Percentiles rank a stretch among this genome's conserved stretches.
phyloP scores from a whole-genome alignment of 1,284 basidiomycete species.

The Microbotryum silenes-acaulis region DNA sequence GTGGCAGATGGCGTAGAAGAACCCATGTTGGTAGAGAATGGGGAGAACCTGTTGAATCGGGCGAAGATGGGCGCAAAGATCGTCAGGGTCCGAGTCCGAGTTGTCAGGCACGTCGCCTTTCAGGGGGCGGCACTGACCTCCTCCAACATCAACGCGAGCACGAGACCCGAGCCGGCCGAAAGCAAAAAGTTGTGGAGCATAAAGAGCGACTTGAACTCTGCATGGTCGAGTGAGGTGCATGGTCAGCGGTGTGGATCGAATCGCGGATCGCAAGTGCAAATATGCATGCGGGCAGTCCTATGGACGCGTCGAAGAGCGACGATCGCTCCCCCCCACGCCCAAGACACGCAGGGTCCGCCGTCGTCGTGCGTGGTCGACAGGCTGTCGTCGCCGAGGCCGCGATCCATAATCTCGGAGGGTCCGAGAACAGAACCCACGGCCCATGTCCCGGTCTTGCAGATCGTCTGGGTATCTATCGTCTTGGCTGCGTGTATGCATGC shows the following conservation, averaged over 20 bases:
- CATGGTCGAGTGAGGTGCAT: slow-evolving; percentile 30
- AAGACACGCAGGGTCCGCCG: too few relatives aligned
- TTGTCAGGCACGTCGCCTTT: slow-evolving; percentile 25
- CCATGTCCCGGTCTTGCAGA: too few relatives aligned
- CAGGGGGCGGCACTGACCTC: slow-evolving; percentile 51
- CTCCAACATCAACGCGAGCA: slow-evolving; percentile 81
- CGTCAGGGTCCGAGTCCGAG: not conserved
- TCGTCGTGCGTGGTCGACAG: too few relatives aligned
- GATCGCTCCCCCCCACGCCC: too few relatives aligned
- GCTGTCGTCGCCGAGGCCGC: too few relatives aligned
- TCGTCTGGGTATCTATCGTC: too few relatives aligned
- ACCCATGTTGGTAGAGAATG: slow-evolving; percentile 59
- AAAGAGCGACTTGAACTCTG: slow-evolving; percentile 76
- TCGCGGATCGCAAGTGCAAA: too few relatives aligned
- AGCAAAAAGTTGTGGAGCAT: slow-evolving; percentile 87
- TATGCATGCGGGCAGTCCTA: too few relatives aligned
- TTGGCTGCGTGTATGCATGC: too few relatives aligned
- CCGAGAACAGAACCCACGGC: too few relatives aligned
- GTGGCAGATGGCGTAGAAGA: slow-evolving; percentile 73
- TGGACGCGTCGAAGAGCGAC: too few relatives aligned
- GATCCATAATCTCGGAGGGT: too few relatives aligned
- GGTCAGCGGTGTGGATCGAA: not conserved
- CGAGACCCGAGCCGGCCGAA: slow-evolving; percentile 67
- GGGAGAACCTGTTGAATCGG: slow-evolving; percentile 47
- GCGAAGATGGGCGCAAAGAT: not conserved